Base-by-base conservation (phyloP, 768 basidiomycete species). In the Leucocoprinus sp. region DNA sequence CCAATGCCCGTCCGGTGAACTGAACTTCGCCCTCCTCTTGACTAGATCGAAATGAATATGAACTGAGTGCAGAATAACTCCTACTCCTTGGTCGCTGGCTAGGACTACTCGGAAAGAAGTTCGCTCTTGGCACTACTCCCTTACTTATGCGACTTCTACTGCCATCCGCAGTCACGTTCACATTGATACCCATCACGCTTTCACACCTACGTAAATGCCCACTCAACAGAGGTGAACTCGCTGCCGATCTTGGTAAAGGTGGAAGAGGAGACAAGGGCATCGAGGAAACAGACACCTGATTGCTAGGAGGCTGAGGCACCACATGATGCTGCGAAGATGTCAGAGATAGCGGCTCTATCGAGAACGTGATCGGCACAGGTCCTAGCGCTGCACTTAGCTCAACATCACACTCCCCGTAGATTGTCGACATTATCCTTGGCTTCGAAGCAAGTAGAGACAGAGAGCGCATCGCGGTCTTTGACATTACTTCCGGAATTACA, bases 21-120 rank as follows among this genome's bases (percentile, higher is more conserved):
- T 12, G 35, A 45, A 14, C 9, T 31, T 8, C 6, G 5, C 43
- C 57, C 22, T 60, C 58, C 35, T 65, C 60, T 24, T 50, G 52
- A 43, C 65, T 68, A 37, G 23, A 44, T 5, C 45, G 35, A 28
- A 19, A 40, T 21, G 69, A 65, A 19, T 49, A 42, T 8, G 52
- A 54, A 41, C 77, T 74, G 60, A 87, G 82, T 2, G 76, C 82
- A 7, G 85, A 88, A 56, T 90, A 90, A 51, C 85, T 88, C 54
- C 84, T 64, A 17, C 84, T 87, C 40, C 85, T 60, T 4, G 87
- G 88, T 4, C 87, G 64, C 7, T 65, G 54, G 2, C 67, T 67
- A 5, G 69, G 66, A 7, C 65, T 67, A 45, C 71, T 71, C 0
- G 86, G 84, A 46, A 76, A 69, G 55, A 88, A 86, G 37, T 82